Evolutionary conservation across 1,284 basidiomycete genomes (phyloP), one percentile per base, ranked within the genome.

Genomic region (Leccinum pachyderme): DNA sequence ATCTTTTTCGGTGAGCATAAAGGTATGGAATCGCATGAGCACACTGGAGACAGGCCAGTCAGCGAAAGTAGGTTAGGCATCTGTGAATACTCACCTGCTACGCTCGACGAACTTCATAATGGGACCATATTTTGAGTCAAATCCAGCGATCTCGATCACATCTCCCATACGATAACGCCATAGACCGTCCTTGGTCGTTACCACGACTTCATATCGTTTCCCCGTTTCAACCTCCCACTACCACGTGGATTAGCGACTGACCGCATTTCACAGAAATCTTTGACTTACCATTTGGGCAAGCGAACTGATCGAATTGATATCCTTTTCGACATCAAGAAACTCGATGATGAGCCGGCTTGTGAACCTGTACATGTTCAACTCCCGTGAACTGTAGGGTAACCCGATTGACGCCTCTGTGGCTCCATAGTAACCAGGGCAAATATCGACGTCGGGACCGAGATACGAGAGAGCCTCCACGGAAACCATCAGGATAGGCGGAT

Each of bases 351-450:
- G 8, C 3, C 1, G 6, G 6, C 13, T 24, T 12, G 39, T 48
- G 18, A 35, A 37, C 32, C 58, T 61, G 58, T 44, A 63, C 27
- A 33, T 35, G 12, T 63, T 56, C 49, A 57, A 13, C 13, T 57
- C 53, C 2, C 31, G 37, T 13, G 45, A 27, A 7, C 45, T 44
- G 35, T 61, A 61, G 22, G 54, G 25, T 2, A 22, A 59, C 18
- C 43, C 60, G 25, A 49, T 41, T 24, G 18, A 6, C 12, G 4
- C 39, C 28, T 60, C 59, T 13, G 61, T 32, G 12, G 39, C 27
- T n/a, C 29, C 45, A 27, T 60, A 57, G 1, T 33, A n/a, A 18
- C 5, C 3, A 5, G 58, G 4, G 35, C 9, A 46, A 46, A 60
- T 51, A 4, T 28, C 11, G 1, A 11, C 15, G 12, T 52, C 27